phyloP scores from a whole-genome alignment of 2,329 filamentous ascomycete species.

The Exophiala phaeomuriformis region DNA sequence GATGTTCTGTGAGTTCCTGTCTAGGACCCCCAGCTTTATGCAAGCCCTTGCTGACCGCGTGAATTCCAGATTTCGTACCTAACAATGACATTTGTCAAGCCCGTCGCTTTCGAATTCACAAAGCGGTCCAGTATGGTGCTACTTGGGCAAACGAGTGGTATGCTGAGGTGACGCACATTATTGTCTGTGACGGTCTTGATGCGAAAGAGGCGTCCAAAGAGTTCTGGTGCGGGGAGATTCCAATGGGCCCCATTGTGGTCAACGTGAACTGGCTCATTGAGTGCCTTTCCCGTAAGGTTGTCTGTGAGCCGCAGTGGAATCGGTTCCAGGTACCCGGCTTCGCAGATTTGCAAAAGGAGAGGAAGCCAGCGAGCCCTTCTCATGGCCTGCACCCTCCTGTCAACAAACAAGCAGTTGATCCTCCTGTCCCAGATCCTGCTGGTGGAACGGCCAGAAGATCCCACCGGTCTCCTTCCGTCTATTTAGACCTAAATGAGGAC shows the following conservation, averaged over 20 bases:
- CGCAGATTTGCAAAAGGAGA: background rate
- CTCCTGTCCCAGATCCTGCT: background rate
- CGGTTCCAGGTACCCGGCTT: constrained; percentile 49
- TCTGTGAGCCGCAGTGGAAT: constrained; percentile 53
- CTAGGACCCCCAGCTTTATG: too few species aligned
- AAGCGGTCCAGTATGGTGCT: constrained; percentile 68
- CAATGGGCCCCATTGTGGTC: constrained; percentile 44
- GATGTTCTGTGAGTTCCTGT: constrained; percentile 47
- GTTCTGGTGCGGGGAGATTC: constrained; percentile 23
- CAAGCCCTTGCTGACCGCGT: background rate
- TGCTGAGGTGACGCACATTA: constrained; percentile 37
- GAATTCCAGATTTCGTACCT: constrained; percentile 60
- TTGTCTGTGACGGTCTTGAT: constrained; percentile 58
- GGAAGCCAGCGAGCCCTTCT: background rate
- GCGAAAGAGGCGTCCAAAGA: constrained; percentile 10
- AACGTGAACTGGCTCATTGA: constrained; percentile 63
- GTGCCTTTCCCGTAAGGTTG: constrained; percentile 52
- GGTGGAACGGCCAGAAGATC: background rate
- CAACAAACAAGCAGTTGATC: background rate
- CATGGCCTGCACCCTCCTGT: background rate
- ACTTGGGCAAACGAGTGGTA: constrained; percentile 56
- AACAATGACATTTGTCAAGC: constrained; percentile 64
- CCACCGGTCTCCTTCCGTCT: background rate
- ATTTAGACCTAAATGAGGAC: background rate
- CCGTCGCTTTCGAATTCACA: constrained; percentile 64